Evolutionary conservation across 306 rosid genomes (phyloP).

Genomic region (Castanospermum australe): DNA sequence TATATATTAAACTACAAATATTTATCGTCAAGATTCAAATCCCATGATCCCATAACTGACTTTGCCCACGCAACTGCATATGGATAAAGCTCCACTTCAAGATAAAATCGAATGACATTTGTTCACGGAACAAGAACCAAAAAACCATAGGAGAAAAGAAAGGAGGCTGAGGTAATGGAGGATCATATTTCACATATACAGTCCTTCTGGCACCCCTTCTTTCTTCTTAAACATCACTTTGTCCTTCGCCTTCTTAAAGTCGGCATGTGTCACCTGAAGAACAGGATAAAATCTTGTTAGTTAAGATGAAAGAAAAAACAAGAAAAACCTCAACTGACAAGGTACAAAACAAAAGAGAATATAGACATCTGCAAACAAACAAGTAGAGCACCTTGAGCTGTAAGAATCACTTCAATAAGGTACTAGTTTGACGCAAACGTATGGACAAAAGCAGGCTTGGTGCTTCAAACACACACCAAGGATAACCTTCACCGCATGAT

Average conservation of each 20-base stretch:
- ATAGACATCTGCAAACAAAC: conserved; percentile 4
- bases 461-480: neutral
- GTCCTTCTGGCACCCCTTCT: conserved; percentile 98
- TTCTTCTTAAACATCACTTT: conserved; percentile 99
- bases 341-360: neutral
- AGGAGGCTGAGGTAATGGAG: neutral
- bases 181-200: conserved; percentile 71
- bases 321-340: no score
- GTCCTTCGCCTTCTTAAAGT: conserved; percentile 97
- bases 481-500: neutral
- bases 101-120: neutral
- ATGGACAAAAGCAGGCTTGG: neutral
- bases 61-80: neutral
- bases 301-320: neutral
- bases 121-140: conserved; percentile 5
- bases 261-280: conserved; percentile 78
- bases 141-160: neutral
- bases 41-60: conserved; percentile 1
- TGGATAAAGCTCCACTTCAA: neutral
- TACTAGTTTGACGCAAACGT: neutral
- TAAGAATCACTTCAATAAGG: neutral
- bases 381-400: neutral
- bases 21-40: neutral
- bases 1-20: neutral
- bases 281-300: conserved; percentile 7